Percentiles rank a stretch among this genome's conserved stretches.
phyloP scores from a whole-genome alignment of 768 basidiomycete genomes.

The Lentinula edodes region DNA sequence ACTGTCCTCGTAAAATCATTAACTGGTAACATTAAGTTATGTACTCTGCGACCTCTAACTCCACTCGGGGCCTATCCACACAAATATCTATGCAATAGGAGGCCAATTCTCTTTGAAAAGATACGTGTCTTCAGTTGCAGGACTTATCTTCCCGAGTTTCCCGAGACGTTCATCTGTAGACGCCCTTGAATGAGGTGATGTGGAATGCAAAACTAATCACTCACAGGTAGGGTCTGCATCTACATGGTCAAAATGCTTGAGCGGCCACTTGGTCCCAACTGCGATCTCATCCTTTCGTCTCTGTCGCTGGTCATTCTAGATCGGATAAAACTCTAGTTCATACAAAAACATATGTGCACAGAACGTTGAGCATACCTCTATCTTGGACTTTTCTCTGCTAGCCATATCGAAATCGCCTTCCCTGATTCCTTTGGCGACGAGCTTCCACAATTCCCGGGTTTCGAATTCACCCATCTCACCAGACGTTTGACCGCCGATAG shows the following conservation, averaged over 20 bases:
- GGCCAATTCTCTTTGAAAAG: constrained; percentile 63
- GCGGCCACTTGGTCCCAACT: constrained; percentile 64
- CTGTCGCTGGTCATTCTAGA: constrained; percentile 88
- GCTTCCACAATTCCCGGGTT: constrained; percentile 77
- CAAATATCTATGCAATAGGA: background rate
- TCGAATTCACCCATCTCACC: constrained; percentile 77
- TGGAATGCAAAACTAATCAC: constrained; percentile 19
- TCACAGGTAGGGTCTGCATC: constrained; percentile 70
- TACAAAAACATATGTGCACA: constrained; percentile 5
- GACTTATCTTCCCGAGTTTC: constrained; percentile 51
- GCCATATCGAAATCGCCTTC: constrained; percentile 92
- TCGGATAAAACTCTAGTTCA: background rate
- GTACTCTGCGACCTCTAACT: background rate
- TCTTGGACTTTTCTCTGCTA: constrained; percentile 79
- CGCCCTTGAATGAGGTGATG: background rate
- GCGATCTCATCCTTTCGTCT: constrained; percentile 76
- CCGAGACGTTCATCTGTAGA: constrained; percentile 61
- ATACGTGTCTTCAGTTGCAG: constrained; percentile 74
- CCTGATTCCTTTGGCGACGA: constrained; percentile 86
- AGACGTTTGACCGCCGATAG: constrained; percentile 48
- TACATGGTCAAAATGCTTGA: constrained; percentile 72
- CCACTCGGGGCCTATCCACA: background rate
- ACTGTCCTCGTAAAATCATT: background rate
- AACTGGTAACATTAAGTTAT: background rate
- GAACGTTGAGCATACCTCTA: constrained; percentile 59